Evolutionary conservation across 2,329 filamentous ascomycete species (phyloP).

Genomic region (Cytospora piceae): DNA sequence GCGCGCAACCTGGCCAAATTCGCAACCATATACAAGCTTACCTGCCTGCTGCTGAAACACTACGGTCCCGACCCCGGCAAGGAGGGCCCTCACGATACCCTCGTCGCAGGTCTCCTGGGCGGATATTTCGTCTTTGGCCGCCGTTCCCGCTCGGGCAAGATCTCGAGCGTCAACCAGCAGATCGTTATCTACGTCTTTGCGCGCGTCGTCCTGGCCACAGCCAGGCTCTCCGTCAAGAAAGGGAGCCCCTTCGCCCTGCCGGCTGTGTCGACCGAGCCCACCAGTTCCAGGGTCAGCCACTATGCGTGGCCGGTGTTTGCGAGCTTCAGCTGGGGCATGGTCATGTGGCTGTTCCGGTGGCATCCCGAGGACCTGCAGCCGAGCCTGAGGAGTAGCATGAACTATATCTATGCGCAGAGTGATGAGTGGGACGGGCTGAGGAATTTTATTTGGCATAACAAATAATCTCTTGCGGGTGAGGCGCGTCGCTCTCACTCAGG

Average conservation of each 20-base stretch:
- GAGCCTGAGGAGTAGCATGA: conserved; percentile 93
- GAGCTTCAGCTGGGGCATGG: conserved; percentile 83
- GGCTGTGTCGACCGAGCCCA: conserved; percentile 51
- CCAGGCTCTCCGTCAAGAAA: conserved; percentile 78
- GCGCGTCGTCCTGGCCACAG: conserved; percentile 81
- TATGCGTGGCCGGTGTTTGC: conserved; percentile 95
- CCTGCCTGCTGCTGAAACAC: conserved; percentile 75
- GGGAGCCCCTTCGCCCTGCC: conserved; percentile 50
- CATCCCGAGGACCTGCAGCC: conserved; percentile 90
- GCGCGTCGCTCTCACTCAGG: background rate
- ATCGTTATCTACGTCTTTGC: conserved; percentile 99
- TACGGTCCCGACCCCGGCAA: conserved; percentile 62
- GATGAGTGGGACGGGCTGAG: conserved; percentile 86
- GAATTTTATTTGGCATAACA: conserved; percentile 87
- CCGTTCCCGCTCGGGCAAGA: conserved; percentile 66
- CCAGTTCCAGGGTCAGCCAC: conserved; percentile 57
- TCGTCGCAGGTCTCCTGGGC: conserved; percentile 84
- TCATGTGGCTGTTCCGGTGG: conserved; percentile 95
- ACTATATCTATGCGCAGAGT: conserved; percentile 90
- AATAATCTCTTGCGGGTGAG: conserved; percentile 42
- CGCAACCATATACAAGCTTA: conserved; percentile 85
- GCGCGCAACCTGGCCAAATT: conserved; percentile 91
- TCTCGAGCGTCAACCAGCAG: conserved; percentile 87
- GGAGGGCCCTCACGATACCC: conserved; percentile 76
- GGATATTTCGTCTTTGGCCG: conserved; percentile 91